Percentiles rank a stretch among this genome's conserved stretches.
Conservation (phyloP, 2,329 filamentous ascomycete genomes). For the Apiospora aurea region DNA sequence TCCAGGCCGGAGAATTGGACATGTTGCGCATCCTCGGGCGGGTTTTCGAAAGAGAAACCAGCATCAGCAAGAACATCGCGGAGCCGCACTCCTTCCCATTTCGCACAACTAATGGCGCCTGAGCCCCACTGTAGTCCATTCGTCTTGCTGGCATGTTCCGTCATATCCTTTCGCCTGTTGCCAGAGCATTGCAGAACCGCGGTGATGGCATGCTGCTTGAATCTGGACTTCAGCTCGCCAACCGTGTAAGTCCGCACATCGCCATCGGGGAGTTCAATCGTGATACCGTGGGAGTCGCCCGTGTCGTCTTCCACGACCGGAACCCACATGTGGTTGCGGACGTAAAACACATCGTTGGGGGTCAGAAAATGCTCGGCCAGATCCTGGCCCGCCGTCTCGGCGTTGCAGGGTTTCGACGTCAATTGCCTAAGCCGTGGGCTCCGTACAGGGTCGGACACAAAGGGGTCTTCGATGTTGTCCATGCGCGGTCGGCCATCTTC, state of each 20-base stretch:
- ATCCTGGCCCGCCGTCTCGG: constrained; percentile 52
- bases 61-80: constrained; percentile 54
- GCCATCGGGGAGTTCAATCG: constrained; percentile 52
- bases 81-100: constrained; percentile 54
- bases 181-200: constrained; percentile 57
- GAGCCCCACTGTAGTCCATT: constrained; percentile 56
- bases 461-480: constrained; percentile 65
- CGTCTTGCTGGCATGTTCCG: constrained; percentile 48
- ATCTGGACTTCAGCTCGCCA: constrained; percentile 51
- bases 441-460: constrained; percentile 49
- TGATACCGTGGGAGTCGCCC: constrained; percentile 46
- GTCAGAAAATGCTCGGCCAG: constrained; percentile 53
- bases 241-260: constrained; percentile 49
- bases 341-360: constrained; percentile 52
- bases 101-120: constrained; percentile 54
- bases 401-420: constrained; percentile 56
- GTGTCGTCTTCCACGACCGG: constrained; percentile 45
- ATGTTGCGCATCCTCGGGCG: constrained; percentile 41
- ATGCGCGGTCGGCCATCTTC: constrained; percentile 61
- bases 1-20: constrained; percentile 62
- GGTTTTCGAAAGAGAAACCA: constrained; percentile 39
- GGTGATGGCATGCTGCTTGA: constrained; percentile 50
- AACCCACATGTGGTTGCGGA: constrained; percentile 58
- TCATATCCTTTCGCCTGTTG: constrained; percentile 55
- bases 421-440: constrained; percentile 49